Percentiles rank a stretch among this genome's conserved stretches.
Conservation (phyloP, 345 rosid genomes). For the Eutrema yunnanense region DNA sequence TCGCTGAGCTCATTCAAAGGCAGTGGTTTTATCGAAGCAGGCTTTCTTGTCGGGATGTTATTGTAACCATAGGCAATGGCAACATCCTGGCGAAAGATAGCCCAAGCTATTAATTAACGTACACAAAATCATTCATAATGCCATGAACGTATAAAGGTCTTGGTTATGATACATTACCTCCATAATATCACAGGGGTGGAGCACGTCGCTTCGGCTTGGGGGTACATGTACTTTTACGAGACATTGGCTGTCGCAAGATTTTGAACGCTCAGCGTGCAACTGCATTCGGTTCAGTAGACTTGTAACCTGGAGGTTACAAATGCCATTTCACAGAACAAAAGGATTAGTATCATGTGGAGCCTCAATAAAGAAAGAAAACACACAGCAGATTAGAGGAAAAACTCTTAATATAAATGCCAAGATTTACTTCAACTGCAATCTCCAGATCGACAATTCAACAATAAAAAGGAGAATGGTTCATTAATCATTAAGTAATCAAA, state of each 20-base stretch:
- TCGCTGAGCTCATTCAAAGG: slow-evolving; percentile 72
- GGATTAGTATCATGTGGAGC: not conserved
- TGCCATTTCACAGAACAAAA: not conserved
- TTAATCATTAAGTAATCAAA: not conserved
- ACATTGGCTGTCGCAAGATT: slow-evolving; percentile 20
- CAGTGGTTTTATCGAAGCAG: slow-evolving; percentile 57
- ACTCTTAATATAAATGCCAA: not conserved
- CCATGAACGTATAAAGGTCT: not conserved
- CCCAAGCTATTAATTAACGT: not conserved
- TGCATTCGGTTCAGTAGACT: slow-evolving; percentile 74
- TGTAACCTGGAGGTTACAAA: slow-evolving; percentile 48
- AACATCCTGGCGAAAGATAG: slow-evolving; percentile 56
- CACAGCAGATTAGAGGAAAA: not conserved
- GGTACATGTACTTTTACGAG: slow-evolving; percentile 60
- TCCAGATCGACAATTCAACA: not conserved
- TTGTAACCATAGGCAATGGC: slow-evolving; percentile 94
- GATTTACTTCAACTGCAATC: not conserved
- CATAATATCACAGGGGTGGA: slow-evolving; percentile 92
- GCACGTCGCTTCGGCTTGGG: slow-evolving; percentile 86
- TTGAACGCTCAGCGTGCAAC: slow-evolving; percentile 45
- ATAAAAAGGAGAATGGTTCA: not conserved
- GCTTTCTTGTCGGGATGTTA: slow-evolving; percentile 64
- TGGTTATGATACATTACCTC: slow-evolving; percentile 46
- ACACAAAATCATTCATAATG: not conserved
- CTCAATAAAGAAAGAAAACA: not conserved